A percentile compares a stretch with the other conserved stretches of the same genome.
These are phyloP conservation scores for Kregervanrija pseudodelftensis DNA, from an alignment of 805 yeast genomes.

Conservation along the genomic window DNA sequence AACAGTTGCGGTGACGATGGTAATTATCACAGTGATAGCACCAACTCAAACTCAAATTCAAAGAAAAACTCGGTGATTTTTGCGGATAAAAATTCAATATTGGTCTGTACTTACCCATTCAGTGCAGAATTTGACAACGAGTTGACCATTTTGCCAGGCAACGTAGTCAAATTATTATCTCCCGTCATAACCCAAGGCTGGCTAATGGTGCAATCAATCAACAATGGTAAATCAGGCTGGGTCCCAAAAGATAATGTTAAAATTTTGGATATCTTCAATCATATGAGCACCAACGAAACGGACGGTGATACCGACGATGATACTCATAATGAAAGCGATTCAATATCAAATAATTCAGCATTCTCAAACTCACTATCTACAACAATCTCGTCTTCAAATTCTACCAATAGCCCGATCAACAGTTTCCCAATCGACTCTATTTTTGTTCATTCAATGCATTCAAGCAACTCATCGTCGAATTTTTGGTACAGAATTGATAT, in stretches of 20 bases:
- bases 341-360: not conserved
- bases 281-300: not conserved
- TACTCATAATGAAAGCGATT: not conserved
- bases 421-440: constrained; percentile 1
- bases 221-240: constrained; percentile 39
- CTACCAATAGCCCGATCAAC: not conserved
- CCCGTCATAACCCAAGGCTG: constrained; percentile 42
- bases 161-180: constrained; percentile 42
- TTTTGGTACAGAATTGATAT: constrained; percentile 47
- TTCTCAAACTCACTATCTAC: not conserved
- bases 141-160: constrained; percentile 41
- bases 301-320: not conserved
- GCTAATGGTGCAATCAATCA: constrained; percentile 50
- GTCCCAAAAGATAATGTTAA: constrained; percentile 40
- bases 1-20: not conserved
- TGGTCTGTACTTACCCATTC: constrained; percentile 7
- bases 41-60: not conserved
- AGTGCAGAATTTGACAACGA: constrained; percentile 27
- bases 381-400: constrained; percentile 1
- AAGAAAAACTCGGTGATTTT: not conserved
- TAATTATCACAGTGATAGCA: not conserved
- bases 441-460: constrained; percentile 24
- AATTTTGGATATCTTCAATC: constrained; percentile 7
- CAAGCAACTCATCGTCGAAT: constrained; percentile 11
- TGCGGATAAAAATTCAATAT: constrained; percentile 1